Conservation (phyloP, 352 stramenopile species). For the Phytopythium helicoides region DNA sequence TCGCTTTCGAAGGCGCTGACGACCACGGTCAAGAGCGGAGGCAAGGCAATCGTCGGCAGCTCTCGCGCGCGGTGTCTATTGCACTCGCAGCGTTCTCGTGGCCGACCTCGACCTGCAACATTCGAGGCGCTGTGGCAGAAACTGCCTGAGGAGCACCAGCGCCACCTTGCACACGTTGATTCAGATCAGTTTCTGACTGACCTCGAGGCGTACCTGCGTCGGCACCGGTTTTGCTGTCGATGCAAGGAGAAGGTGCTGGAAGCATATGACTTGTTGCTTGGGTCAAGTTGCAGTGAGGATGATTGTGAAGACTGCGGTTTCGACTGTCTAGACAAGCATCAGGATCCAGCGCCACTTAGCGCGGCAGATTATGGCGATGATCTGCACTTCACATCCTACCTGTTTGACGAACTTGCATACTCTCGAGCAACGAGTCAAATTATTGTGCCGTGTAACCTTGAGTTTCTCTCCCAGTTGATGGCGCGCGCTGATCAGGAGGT, state of each 20-base stretch:
- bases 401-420: conserved; percentile 86
- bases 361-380: conserved; percentile 72
- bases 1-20: conserved; percentile 48
- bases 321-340: conserved; percentile 72
- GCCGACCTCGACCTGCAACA: conserved; percentile 62
- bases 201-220: conserved; percentile 78
- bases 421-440: conserved; percentile 81
- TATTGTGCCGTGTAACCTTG: conserved; percentile 80
- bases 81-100: conserved; percentile 73
- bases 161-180: conserved; percentile 81
- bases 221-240: conserved; percentile 85
- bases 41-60: conserved; percentile 23
- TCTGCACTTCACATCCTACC: conserved; percentile 82
- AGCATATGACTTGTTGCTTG: conserved; percentile 84
- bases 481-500: conserved; percentile 82
- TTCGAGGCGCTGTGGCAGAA: conserved; percentile 83
- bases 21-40: conserved; percentile 17
- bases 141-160: conserved; percentile 72
- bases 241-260: conserved; percentile 89
- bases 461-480: conserved; percentile 87
- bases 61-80: conserved; percentile 67
- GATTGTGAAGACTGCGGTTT: conserved; percentile 85
- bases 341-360: conserved; percentile 37
- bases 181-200: conserved; percentile 87
- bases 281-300: conserved; percentile 81